These are phyloP conservation scores for Hypoxylon subgilvum DNA, from an alignment of 495 filamentous ascomycete genomes.

Conservation along the genomic window DNA sequence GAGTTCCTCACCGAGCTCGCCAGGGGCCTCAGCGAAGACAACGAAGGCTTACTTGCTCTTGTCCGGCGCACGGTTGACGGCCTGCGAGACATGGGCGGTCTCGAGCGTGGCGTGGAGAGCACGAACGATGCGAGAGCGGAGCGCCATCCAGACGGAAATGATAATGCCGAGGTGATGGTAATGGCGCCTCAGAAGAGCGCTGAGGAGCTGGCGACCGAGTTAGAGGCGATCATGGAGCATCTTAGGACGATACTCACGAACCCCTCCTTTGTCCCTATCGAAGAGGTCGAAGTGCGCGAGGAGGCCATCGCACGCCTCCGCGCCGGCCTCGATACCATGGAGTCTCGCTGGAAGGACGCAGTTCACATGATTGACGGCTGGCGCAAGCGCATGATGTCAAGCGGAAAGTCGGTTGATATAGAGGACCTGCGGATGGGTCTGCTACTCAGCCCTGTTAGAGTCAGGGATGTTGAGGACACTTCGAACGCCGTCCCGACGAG, in stretches of 20 bases:
- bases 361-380: slow-evolving; percentile 90
- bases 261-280: slow-evolving; percentile 94
- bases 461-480: slow-evolving; percentile 59
- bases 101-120: slow-evolving; percentile 55
- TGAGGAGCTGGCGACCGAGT: slow-evolving; percentile 72
- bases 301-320: slow-evolving; percentile 83
- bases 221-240: slow-evolving; percentile 77
- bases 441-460: slow-evolving; percentile 65
- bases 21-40: slow-evolving; percentile 89
- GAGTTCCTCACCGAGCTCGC: slow-evolving; percentile 89
- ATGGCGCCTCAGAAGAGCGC: slow-evolving; percentile 63
- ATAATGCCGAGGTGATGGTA: slow-evolving; percentile 48
- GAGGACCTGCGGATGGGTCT: slow-evolving; percentile 83
- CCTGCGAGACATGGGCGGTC: slow-evolving; percentile 78
- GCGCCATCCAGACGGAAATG: slow-evolving; percentile 44
- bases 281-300: slow-evolving; percentile 87
- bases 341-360: slow-evolving; percentile 85
- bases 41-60: slow-evolving; percentile 79
- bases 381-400: slow-evolving; percentile 80
- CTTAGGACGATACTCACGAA: slow-evolving; percentile 85
- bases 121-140: slow-evolving; percentile 37
- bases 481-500: slow-evolving; percentile 44
- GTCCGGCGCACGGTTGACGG: slow-evolving; percentile 72
- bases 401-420: slow-evolving; percentile 78
- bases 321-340: slow-evolving; percentile 89